Conservation (phyloP, 257 asterid species). For the Lantana camara region DNA sequence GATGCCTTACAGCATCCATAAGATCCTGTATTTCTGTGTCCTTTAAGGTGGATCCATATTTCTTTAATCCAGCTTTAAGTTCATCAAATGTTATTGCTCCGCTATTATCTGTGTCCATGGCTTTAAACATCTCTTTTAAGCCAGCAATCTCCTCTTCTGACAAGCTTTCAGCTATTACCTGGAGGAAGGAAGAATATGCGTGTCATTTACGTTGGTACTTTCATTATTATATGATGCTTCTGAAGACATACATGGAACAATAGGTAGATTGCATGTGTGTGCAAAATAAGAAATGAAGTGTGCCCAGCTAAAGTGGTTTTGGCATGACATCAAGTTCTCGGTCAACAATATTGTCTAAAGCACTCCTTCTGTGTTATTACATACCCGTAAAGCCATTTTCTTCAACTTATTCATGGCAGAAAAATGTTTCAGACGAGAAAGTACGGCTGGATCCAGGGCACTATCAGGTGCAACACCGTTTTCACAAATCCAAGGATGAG, state of each 20-base stretch:
- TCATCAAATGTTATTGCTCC: slow-evolving; percentile 96
- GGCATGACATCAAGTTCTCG: neutral
- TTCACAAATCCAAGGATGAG: slow-evolving; percentile 87
- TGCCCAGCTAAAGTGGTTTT: slow-evolving; percentile 6
- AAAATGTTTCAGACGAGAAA: slow-evolving; percentile 86
- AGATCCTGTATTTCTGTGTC: slow-evolving; percentile 90
- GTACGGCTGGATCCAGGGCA: slow-evolving; percentile 88
- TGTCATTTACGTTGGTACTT: neutral
- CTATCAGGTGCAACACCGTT: slow-evolving; percentile 71
- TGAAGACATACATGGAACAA: slow-evolving; percentile 7
- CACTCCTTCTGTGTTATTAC: slow-evolving; percentile 8
- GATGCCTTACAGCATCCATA: slow-evolving; percentile 80
- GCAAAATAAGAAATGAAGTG: slow-evolving; percentile 1
- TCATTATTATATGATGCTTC: slow-evolving; percentile 25
- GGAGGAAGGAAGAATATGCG: slow-evolving; percentile 32
- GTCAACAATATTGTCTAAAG: neutral
- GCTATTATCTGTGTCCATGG: slow-evolving; percentile 93
- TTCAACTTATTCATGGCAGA: slow-evolving; percentile 89
- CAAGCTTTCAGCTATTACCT: slow-evolving; percentile 97
- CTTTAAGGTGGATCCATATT: slow-evolving; percentile 86
- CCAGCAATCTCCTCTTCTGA: slow-evolving; percentile 97
- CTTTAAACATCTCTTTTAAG: slow-evolving; percentile 83
- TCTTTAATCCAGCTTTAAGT: slow-evolving; percentile 90
- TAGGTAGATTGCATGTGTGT: neutral
- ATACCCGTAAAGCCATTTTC: slow-evolving; percentile 87